These are phyloP conservation scores for Stereum hirsutum DNA, from an alignment of 1,284 basidiomycete genomes.

Conservation along the genomic window DNA sequence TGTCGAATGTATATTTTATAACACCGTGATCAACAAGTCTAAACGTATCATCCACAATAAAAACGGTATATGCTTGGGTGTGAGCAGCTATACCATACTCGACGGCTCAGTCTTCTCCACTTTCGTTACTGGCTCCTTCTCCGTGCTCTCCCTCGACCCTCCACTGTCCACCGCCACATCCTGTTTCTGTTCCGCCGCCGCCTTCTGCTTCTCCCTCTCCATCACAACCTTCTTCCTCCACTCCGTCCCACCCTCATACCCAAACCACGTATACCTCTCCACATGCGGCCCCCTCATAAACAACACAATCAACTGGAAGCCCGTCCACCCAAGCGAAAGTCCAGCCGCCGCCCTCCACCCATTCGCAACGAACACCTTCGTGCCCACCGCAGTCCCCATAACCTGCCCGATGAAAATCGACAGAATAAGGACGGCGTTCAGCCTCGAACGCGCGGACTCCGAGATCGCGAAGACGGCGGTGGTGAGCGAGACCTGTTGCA, in stretches of 20 bases:
- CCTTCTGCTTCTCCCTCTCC: background rate
- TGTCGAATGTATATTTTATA: too few species aligned
- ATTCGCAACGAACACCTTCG: conserved; percentile 36
- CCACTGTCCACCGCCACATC: background rate
- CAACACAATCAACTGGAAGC: conserved; percentile 28
- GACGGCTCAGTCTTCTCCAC: too few species aligned
- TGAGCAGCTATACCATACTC: too few species aligned
- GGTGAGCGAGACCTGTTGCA: conserved; percentile 30
- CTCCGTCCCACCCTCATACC: conserved; percentile 24
- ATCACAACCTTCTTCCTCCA: conserved; percentile 14
- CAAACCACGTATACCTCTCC: conserved; percentile 27
- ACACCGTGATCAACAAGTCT: too few species aligned
- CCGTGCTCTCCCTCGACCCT: background rate
- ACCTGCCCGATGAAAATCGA: conserved; percentile 35
- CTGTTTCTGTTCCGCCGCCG: background rate
- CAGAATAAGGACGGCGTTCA: conserved; percentile 43
- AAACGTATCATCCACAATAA: too few species aligned
- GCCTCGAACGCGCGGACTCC: conserved; percentile 12
- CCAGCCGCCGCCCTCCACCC: conserved; percentile 44
- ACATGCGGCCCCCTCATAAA: conserved; percentile 35
- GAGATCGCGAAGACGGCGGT: conserved; percentile 26
- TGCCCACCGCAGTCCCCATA: conserved; percentile 43
- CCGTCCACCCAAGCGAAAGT: conserved; percentile 37
- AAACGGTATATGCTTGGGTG: too few species aligned
- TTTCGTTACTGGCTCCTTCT: background rate